Base-by-base conservation (phyloP, 345 rosid genomes). In the Linum tenue region DNA sequence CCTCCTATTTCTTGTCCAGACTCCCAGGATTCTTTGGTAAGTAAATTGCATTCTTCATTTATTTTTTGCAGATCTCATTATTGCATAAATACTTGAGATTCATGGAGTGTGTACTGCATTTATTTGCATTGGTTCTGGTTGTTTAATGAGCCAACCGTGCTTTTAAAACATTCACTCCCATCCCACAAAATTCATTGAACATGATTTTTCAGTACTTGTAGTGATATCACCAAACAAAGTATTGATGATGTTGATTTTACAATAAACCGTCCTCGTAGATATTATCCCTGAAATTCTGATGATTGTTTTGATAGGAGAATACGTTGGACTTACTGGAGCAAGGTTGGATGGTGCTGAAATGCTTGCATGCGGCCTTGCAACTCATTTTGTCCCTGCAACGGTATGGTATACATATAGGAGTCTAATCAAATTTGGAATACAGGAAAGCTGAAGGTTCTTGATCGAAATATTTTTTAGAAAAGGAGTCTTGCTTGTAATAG, bases 281-380 rank as follows among this genome's bases (percentile, higher is more conserved):
- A 48, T 48, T 9, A 0, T 6, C 53, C 11, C 53, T 3, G 3
- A 15, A 15, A 48, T 48, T 9, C 7, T 48, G 15, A 48, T 48
- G 9, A 43, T 5, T 48, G 35, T 38, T 67, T 39, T 63, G 62
- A 61, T 68, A 91, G 96, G 97, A 35, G 96, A 91, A 76, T 91
- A 82, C 77, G 69, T 82, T 66, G 90, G 91, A 55, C 94, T 88
- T 58, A 81, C 96, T 1, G 91, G 96, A 61, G 75, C 88, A 65
- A 80, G 90, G 68, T 70, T 91, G 77, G 90, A 86, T 76, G 96
- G 92, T 65, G 84, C 88, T 56, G 97, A 91, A 77, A 83, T 88
- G 96, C 84, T 84, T 72, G 79, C 87, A 63, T 85, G 90, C 74
- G 98, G 96, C 69, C 94, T 91, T 71, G 96, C 91, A 38, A 91